Evolutionary conservation across 2,329 filamentous ascomycete species (phyloP).

Genomic region (Nemania sp.): DNA sequence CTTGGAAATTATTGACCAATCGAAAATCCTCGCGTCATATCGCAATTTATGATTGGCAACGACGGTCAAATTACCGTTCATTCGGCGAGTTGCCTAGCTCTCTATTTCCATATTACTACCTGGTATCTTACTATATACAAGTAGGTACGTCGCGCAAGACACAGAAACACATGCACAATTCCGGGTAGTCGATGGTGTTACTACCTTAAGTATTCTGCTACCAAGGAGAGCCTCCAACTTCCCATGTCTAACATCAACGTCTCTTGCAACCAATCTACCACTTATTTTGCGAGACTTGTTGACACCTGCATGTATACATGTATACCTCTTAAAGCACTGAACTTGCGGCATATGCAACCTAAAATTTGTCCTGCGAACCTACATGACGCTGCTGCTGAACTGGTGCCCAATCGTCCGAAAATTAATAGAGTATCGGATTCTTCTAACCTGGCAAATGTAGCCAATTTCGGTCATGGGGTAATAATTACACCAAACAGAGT

Average conservation of each 20-base stretch:
- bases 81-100: too few species aligned
- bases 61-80: slow-evolving; percentile 18
- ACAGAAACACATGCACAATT: not conserved
- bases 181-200: slow-evolving; percentile 10
- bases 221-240: slow-evolving; percentile 31
- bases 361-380: slow-evolving; percentile 39
- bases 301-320: slow-evolving; percentile 25
- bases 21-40: slow-evolving; percentile 27
- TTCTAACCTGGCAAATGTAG: not conserved
- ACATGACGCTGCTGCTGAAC: slow-evolving; percentile 25
- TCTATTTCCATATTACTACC: too few species aligned
- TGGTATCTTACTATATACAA: too few species aligned
- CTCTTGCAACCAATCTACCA: slow-evolving; percentile 26
- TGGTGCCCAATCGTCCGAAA: slow-evolving; percentile 1
- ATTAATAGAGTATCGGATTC: not conserved
- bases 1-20: slow-evolving; percentile 33
- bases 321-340: slow-evolving; percentile 26
- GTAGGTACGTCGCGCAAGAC: not conserved
- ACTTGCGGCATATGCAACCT: slow-evolving; percentile 39
- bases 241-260: not conserved
- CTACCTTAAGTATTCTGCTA: slow-evolving; percentile 31
- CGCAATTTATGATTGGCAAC: slow-evolving; percentile 37
- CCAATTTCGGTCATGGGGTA: too few species aligned
- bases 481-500: too few species aligned
- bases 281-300: slow-evolving; percentile 15